Evolutionary conservation across 176 grass and related monocot genomes (phyloP).

Genomic region (Eremochloa ophiuroides): DNA sequence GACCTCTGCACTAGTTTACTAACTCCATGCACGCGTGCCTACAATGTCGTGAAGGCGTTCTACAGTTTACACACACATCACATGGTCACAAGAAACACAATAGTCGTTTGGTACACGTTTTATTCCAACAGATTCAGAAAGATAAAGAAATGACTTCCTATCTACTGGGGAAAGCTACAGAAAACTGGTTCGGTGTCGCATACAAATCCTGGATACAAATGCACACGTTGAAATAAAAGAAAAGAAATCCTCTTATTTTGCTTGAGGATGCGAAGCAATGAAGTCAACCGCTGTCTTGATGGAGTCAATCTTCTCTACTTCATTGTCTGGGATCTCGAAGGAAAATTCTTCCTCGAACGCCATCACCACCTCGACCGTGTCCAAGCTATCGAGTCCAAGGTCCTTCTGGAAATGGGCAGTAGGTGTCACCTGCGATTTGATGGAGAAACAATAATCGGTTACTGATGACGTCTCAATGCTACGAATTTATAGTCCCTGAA

Average conservation of each 20-base stretch:
- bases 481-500: not conserved
- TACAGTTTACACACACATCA: not conserved
- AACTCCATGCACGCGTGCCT: not conserved
- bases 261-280: slow-evolving; percentile 68
- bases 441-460: not conserved
- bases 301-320: slow-evolving; percentile 85
- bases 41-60: not conserved
- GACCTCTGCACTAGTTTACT: not conserved
- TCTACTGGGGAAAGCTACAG: not conserved
- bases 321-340: slow-evolving; percentile 80
- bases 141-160: not conserved
- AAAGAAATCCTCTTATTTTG: slow-evolving; percentile 48
- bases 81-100: not conserved
- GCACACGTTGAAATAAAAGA: not conserved
- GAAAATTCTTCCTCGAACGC: slow-evolving; percentile 81
- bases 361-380: slow-evolving; percentile 75
- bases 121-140: not conserved
- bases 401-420: slow-evolving; percentile 85
- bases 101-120: not conserved
- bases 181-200: not conserved
- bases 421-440: slow-evolving; percentile 44
- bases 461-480: not conserved
- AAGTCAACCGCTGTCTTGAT: slow-evolving; percentile 63
- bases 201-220: not conserved
- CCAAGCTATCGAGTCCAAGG: slow-evolving; percentile 76